These are phyloP conservation scores for Geotrichum citri-aurantii DNA, from an alignment of 1,139 yeast species.

Conservation along the genomic window DNA sequence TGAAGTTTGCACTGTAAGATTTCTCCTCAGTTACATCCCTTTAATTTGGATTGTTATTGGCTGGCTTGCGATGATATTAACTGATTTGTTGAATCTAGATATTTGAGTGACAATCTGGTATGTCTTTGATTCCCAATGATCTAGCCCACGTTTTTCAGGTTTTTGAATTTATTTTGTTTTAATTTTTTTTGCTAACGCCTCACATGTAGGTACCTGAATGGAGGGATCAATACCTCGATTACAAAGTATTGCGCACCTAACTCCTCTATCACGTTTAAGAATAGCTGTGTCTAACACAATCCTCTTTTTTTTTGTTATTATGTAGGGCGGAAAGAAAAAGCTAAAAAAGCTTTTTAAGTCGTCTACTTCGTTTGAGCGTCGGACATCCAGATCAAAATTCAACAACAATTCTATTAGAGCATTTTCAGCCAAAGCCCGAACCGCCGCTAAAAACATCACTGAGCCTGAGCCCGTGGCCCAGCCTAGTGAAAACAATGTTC, in stretches of 20 bases:
- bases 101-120: constrained; percentile 35
- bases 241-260: constrained; percentile 39
- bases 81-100: constrained; percentile 22
- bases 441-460: constrained; percentile 14
- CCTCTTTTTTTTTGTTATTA: not conserved
- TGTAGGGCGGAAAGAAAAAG: constrained; percentile 48
- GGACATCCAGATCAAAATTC: constrained; percentile 7
- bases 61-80: not conserved
- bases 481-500: constrained; percentile 12
- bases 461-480: constrained; percentile 10
- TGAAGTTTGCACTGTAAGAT: constrained; percentile 36
- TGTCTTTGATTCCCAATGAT: constrained; percentile 11
- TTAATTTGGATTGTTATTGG: not conserved
- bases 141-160: not conserved
- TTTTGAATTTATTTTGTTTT: not conserved
- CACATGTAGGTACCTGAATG: constrained; percentile 74
- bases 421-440: constrained; percentile 14
- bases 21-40: not conserved
- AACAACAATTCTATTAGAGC: not conserved
- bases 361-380: constrained; percentile 19
- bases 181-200: constrained; percentile 6
- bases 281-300: not conserved
- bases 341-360: constrained; percentile 43
- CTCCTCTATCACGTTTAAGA: not conserved
- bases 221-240: constrained; percentile 74